Base-by-base conservation (phyloP, 495 filamentous ascomycete genomes). In the Thermothielavioides terrestris region DNA sequence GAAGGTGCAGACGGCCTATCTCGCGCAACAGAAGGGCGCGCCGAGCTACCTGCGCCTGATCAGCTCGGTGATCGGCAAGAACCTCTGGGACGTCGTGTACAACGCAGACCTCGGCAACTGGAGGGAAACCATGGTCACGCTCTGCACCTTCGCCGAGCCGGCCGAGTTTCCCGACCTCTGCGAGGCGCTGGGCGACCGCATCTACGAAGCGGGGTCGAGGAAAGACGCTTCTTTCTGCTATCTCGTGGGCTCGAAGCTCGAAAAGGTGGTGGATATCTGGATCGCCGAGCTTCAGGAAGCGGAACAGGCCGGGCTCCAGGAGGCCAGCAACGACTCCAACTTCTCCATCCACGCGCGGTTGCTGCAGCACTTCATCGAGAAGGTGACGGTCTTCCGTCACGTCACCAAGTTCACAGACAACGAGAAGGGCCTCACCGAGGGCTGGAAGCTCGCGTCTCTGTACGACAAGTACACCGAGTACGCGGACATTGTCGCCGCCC, bases 391-490 rank as follows among this genome's bases (percentile, higher is more conserved):
- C 34, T 97, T 99, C 80, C 85, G 92, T 42, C 78, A 94, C 58
- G 90, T 92, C 36, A 89, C 87, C 45, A 90, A 91, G 56, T 99
- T 94, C 69, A 65, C 84, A 53, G 92, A 99, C 60, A 72, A 73
- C 6, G 89, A 96, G 51, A 78, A 75, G 49, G 70, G 70, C 42
- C 66, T 79, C 50, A 76, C 80, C 30, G 80, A 82, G 0, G 88
- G 81, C 44, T 99, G 94, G 94, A 94, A 94, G 68, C 82, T 99
- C 38, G 77, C 77, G 36, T 73, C 81, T 1, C 75, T 99, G 32
- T 99, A 99, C 62, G 85, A 89, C 61, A 94, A 94, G 69, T 99
- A 99, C 59, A 83, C 82, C 18, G 91, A 99, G 70, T 99, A 96
- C 67, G 90, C 92, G 9, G 92, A 97, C 61, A 85, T 99, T 57